Percentiles rank a stretch among this genome's conserved stretches.
phyloP scores from a whole-genome alignment of 1,284 basidiomycete species.

The Cryptococcus sp. region DNA sequence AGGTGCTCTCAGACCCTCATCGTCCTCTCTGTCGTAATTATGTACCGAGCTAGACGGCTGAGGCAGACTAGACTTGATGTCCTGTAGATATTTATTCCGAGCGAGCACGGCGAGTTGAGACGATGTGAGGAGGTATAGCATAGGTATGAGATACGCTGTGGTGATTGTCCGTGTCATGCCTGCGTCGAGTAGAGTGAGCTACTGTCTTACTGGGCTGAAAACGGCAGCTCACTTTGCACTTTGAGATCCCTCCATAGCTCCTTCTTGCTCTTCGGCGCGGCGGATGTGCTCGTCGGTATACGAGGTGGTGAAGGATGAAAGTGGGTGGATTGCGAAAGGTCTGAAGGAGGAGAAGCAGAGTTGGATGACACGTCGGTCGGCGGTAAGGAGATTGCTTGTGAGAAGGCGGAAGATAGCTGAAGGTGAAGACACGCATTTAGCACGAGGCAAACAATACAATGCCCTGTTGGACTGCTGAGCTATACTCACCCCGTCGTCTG shows the following conservation, averaged over 20 bases:
- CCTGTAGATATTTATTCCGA: constrained; percentile 44
- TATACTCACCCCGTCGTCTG: constrained; percentile 36
- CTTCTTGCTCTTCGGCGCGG: constrained; percentile 41
- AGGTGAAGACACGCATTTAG: neutral
- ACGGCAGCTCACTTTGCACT: constrained; percentile 40
- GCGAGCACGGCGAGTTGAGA: constrained; percentile 51
- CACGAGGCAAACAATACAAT: neutral
- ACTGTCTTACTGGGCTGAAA: neutral
- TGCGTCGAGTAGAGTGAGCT: constrained; percentile 10
- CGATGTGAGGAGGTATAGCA: constrained; percentile 49
- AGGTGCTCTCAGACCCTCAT: constrained; percentile 6
- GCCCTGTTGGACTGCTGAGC: neutral
- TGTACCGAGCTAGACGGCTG: neutral
- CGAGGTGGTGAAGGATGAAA: constrained; percentile 27
- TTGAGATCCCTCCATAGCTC: constrained; percentile 54
- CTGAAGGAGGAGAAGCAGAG: constrained; percentile 39
- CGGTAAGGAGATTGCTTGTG: constrained; percentile 49
- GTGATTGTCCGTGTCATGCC: constrained; percentile 49
- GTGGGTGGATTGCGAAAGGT: constrained; percentile 24
- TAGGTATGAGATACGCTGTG: constrained; percentile 50
- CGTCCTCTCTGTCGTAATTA: constrained; percentile 1
- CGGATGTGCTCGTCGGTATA: neutral
- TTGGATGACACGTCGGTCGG: constrained; percentile 44
- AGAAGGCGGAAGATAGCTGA: constrained; percentile 41
- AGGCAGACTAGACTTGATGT: constrained; percentile 33